Evolutionary conservation across 2,329 filamentous ascomycete genomes (phyloP), one percentile per base, ranked within the genome.

Genomic region (Aureobasidium musti): DNA sequence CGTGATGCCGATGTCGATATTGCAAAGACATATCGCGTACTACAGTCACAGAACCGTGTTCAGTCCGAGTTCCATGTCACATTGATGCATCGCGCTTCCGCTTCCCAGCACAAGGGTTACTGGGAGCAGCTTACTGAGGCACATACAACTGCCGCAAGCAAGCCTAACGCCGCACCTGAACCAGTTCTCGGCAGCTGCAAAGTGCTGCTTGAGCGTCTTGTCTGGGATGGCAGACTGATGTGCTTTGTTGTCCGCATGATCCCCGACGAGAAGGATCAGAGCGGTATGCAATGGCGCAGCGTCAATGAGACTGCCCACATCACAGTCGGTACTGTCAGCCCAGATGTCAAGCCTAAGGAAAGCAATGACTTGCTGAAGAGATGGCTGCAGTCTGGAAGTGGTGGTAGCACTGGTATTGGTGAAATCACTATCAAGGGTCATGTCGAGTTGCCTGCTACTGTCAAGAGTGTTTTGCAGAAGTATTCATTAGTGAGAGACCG

Each of bases 21-120:
- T 37, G 80, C 86, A n/a, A 82, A 80, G 26, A 88, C 97, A 74
- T 99, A 91, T 80, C 86, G 84, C 72, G 86, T 91, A 67, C 84
- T 99, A 39, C 86, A 90, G 76, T 84, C 89, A 71, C 84, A 83
- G 2, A 84, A 89, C 23, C 90, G 95, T 65, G 79, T 98, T 6
- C 94, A 98, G 77, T 75, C 84, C n/a, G 84, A 88, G 47, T 99
- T 98, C 76, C 95, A 99, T 76, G 91, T 99, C 67, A 99, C 95
- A 0, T 84, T 99, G 45, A 92, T 97, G 76, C 95, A 99, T 77
- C 88, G 89, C 54, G 87, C 89, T 13, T 82, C 81, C 2, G 80
- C 86, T 11, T 81, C 82, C 47, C 79, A 88, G 35, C 78, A 88
- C 69, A 84, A 88, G 0, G 85, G 89, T 10, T 81, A 94, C 64